Percentiles rank a stretch among this genome's conserved stretches.
Evolutionary conservation across 2,329 filamentous ascomycete species (phyloP).

Genomic region (Lecanoromycetidae sp.): DNA sequence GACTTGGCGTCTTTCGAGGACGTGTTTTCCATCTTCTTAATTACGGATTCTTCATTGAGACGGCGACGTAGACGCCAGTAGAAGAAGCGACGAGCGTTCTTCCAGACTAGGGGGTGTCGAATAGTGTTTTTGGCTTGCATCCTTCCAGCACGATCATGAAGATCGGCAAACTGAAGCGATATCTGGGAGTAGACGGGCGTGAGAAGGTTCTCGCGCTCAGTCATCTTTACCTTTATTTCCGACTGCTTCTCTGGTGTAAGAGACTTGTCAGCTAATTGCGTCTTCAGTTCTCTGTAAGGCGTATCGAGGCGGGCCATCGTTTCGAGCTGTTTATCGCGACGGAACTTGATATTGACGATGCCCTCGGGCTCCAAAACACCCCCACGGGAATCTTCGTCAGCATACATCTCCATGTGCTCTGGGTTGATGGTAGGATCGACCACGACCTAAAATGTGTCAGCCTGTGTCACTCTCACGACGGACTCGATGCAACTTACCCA

Average conservation of each 20-base stretch:
- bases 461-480: slow-evolving; percentile 14
- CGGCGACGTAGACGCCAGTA: slow-evolving; percentile 98
- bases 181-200: slow-evolving; percentile 91
- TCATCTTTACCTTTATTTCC: slow-evolving; percentile 73
- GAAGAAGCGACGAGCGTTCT: slow-evolving; percentile 88
- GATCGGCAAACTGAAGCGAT: slow-evolving; percentile 89
- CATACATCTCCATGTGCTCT: slow-evolving; percentile 98
- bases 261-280: slow-evolving; percentile 55
- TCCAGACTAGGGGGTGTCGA: slow-evolving; percentile 71
- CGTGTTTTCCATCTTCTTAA: slow-evolving; percentile 65
- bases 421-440: slow-evolving; percentile 98
- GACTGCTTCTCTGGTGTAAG: slow-evolving; percentile 63
- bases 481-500: slow-evolving; percentile 49
- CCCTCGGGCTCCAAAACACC: slow-evolving; percentile 97
- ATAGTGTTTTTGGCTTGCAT: slow-evolving; percentile 98
- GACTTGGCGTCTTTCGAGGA: slow-evolving; percentile 25
- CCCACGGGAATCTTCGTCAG: slow-evolving; percentile 84
- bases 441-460: slow-evolving; percentile 52
- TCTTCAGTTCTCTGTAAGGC: slow-evolving; percentile 71
- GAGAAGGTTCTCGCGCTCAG: slow-evolving; percentile 71
- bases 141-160: slow-evolving; percentile 91
- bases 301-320: slow-evolving; percentile 92
- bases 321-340: slow-evolving; percentile 90
- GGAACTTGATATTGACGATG: slow-evolving; percentile 98
- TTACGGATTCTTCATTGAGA: slow-evolving; percentile 92